Base-by-base conservation (phyloP, 176 grass and related monocot species). In the Saccharum officinarum region DNA sequence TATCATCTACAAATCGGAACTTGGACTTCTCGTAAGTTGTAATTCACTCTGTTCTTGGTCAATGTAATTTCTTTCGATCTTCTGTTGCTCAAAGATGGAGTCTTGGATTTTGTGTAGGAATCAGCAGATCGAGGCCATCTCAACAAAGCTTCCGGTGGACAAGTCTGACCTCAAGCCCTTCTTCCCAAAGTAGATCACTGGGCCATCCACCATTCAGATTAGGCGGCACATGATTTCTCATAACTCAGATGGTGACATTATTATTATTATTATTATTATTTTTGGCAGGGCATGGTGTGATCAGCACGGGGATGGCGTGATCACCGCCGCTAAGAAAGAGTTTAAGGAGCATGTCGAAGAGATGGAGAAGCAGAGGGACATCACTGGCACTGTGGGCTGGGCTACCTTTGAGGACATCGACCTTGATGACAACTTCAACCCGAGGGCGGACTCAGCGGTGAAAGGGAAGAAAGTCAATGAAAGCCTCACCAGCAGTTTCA, bases 101-200 rank as follows among this genome's bases (percentile, higher is more conserved):
- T 74, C 18, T 57, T 88, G 28, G 6, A 1, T 17, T 54, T 83
- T n/a, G n/a, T n/a, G 59, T 77, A 98, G 95, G 73, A 77, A 89
- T 40, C 87, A 95, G 78, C 91, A 95, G 71, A 89, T 95, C 10
- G 92, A 98, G 16, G 50, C 87, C 54, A 93, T 98, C 84, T 98
- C 95, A 62, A 93, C 92, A 68, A 98, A 78, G 69, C 91, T 98
- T 77, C 95, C 92, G 7, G 34, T 84, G 46, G 92, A 93, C 76
- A 95, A 93, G 71, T 92, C 92, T n/a, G 95, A 95, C 42, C 87
- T 98, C 79, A 95, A 92, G 38, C 88, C 88, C 44, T 98, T 92
- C 85, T 98, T 95, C 41, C 91, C 95, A 31, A 98, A 85, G 95
- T 98, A 90, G 60, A 31, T n/a, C 13, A 16, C n/a, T 44, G 22